Percentiles rank a stretch among this genome's conserved stretches.
These are phyloP conservation scores for Ceriops zippeliana DNA, from an alignment of 345 rosid species.

Conservation along the genomic window DNA sequence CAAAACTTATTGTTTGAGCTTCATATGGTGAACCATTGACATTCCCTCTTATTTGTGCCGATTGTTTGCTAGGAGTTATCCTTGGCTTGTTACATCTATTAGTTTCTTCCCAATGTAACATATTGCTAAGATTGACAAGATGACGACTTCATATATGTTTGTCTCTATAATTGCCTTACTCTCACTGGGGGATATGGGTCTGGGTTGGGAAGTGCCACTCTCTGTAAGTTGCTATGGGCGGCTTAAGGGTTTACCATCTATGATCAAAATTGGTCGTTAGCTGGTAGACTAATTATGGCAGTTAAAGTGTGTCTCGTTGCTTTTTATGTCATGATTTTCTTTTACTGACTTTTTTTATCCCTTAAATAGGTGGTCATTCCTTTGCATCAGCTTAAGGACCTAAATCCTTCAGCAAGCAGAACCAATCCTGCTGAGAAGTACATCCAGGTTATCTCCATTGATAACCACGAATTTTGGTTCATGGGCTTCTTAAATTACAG, in stretches of 20 bases:
- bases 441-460: slow-evolving; percentile 55
- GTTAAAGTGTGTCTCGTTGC: background rate
- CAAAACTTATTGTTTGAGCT: too few species aligned
- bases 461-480: slow-evolving; percentile 65
- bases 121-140: too few species aligned
- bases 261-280: too few species aligned
- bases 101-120: background rate
- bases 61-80: background rate
- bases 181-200: too few species aligned
- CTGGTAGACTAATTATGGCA: background rate
- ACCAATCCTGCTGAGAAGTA: slow-evolving; percentile 55
- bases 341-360: background rate
- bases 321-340: background rate
- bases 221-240: background rate
- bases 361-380: slow-evolving; percentile 57
- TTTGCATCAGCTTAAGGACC: slow-evolving; percentile 50
- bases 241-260: background rate
- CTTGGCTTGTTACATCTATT: background rate
- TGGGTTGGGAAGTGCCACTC: too few species aligned
- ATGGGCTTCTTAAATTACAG: slow-evolving; percentile 58
- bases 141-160: background rate
- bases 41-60: too few species aligned
- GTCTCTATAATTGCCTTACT: too few species aligned
- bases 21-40: background rate
- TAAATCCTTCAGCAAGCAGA: slow-evolving; percentile 53